phyloP scores from a whole-genome alignment of 208 protist species.

The Leptomonas pyrrhocoris region DNA sequence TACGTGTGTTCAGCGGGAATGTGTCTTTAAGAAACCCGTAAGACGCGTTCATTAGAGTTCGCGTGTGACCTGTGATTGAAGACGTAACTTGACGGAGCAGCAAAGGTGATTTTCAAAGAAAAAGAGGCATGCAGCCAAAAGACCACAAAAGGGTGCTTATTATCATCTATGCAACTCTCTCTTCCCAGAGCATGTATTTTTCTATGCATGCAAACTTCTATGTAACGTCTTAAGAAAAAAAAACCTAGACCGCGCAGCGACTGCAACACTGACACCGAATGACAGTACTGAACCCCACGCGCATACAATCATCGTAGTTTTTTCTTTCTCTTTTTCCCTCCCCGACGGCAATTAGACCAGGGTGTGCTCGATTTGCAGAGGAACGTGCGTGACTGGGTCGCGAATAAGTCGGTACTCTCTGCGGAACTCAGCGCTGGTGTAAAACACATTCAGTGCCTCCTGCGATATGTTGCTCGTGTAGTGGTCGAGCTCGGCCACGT shows the following conservation, averaged over 20 bases:
- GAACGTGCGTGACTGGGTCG: slow-evolving; percentile 70
- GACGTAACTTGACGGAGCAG: not conserved
- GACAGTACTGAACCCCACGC: too few relatives aligned
- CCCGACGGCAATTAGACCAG: too few relatives aligned
- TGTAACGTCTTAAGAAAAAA: too few relatives aligned
- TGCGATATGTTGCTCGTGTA: slow-evolving; percentile 82
- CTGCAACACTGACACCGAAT: too few relatives aligned
- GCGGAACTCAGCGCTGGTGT: slow-evolving; percentile 79
- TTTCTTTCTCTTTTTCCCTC: too few relatives aligned
- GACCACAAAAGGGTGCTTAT: too few relatives aligned
- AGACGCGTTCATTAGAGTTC: too few relatives aligned
- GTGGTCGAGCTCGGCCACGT: slow-evolving; percentile 78
- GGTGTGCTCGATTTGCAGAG: slow-evolving; percentile 83
- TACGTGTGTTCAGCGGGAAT: too few relatives aligned
- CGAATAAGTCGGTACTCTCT: slow-evolving; percentile 84
- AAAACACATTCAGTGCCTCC: slow-evolving; percentile 82
- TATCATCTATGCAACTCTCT: too few relatives aligned
- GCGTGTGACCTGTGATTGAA: not conserved
- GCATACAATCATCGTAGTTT: too few relatives aligned
- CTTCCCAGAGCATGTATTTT: not conserved
- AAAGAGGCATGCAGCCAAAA: not conserved
- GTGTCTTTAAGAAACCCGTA: too few relatives aligned
- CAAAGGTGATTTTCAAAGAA: not conserved
- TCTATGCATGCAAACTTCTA: not conserved
- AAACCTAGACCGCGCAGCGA: too few relatives aligned